Base-by-base conservation (phyloP, 2,329 filamentous ascomycete species). In the Graphiopsis chlorocephala region DNA sequence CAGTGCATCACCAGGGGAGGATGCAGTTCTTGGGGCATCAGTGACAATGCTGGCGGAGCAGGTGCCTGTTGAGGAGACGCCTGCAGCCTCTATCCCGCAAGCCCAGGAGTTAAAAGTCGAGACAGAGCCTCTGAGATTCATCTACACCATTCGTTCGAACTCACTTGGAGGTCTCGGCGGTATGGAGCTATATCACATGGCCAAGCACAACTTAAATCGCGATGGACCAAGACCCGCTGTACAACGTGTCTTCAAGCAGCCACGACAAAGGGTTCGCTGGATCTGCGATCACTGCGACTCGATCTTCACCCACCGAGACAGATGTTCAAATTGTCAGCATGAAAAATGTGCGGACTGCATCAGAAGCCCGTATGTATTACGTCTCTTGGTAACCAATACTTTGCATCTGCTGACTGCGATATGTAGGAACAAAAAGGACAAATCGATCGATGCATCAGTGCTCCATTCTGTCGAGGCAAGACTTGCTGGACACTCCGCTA, bases 221-320 rank as follows among this genome's bases (percentile, higher is more conserved):
- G 42, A 77, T 73, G 73, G 70, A 73, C 15, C 38, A 63, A 65
- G 69, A 20, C 61, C 52, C n/a, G 63, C 65, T 6, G 70, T 75
- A 1, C 71, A 74, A 53, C 68, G 80, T 14, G 78, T 78, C 45
- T 81, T 78, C 73, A 75, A 78, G 55, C 82, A 80, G 71, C 79
- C 80, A 35, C 75, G 80, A 52, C 77, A 76, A 55, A 74, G 80
- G 28, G 76, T 82, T 6, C 76, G 80, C 4, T 82, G 79, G 74
- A 78, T 75, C 48, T 92, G 90, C 75, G 84, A 88, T 69, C 78
- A 83, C 61, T 93, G 90, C 79, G 81, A 82, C 20, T 80, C 85
- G 47, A 90, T 86, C 74, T 80, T 84, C 1, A 78, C 82, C 3
- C 79, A 86, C 48, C 83, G 83, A 7, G 81, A 81, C 6, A 77